Evolutionary conservation across 371 early-diverging fungal genomes (phyloP).

Genomic region (Lichtheimia ornata): DNA sequence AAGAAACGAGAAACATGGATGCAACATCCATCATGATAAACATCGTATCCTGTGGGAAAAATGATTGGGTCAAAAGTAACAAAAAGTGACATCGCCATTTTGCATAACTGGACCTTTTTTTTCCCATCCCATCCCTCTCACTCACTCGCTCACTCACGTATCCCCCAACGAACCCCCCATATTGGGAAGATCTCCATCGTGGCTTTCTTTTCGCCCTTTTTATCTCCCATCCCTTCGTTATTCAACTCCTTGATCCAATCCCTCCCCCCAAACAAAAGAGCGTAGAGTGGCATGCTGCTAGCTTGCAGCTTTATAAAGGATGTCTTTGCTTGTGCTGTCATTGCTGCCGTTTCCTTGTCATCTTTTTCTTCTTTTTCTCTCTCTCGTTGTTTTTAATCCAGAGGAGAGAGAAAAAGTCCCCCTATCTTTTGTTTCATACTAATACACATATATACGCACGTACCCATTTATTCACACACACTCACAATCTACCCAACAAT

Average conservation of each 20-base stretch:
- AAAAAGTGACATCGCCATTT: too few relatives aligned
- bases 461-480: neutral
- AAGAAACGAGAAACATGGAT: slow-evolving; percentile 8
- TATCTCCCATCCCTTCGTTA: neutral
- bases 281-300: neutral
- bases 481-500: too few relatives aligned
- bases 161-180: too few relatives aligned
- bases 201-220: slow-evolving; percentile 3
- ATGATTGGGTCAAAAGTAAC: too few relatives aligned
- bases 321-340: slow-evolving; percentile 8
- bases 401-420: neutral
- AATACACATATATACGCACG: neutral
- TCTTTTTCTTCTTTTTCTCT: slow-evolving; percentile 7
- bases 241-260: neutral
- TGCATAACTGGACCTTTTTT: too few relatives aligned
- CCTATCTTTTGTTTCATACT: neutral
- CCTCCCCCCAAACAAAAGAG: slow-evolving; percentile 7
- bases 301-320: neutral
- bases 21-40: neutral
- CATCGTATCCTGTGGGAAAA: neutral
- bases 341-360: slow-evolving; percentile 8
- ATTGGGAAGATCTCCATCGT: neutral
- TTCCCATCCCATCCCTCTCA: too few relatives aligned
- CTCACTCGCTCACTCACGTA: too few relatives aligned
- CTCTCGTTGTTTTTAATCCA: neutral